Base-by-base conservation (phyloP, 2,329 filamentous ascomycete species). In the Fusarium haematococcum region DNA sequence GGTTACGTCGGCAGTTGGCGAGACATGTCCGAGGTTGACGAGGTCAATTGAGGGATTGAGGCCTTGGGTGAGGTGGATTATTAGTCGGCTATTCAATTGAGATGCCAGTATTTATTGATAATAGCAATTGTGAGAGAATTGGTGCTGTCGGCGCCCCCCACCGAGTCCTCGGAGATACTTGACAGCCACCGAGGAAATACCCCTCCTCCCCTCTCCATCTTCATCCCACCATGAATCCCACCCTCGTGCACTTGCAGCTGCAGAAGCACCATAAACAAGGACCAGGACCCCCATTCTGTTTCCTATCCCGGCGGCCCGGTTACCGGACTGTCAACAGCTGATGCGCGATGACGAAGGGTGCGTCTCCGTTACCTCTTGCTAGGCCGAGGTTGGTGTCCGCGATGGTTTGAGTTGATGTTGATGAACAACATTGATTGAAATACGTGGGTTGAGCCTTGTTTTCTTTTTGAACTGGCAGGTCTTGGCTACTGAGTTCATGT, bases 1-100 rank as follows among this genome's bases (percentile, higher is more conserved):
- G 56, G 50, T 64, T 65, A 54, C 37, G 59, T 68, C 71, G 68
- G 73, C 14, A 70, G 68, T 70, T 58, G 66, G 25, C 57, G 65
- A 75, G 48, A 64, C 59, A 67, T 66, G 57, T 57, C 71, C 71
- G 71, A 69, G 30, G 14, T 50, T 45, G 35, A 30, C 20, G 57
- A 27, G 18, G 18, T 27, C 16, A 32, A 50, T 52, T 45, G 16
- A 37, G n/a, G 23, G 18, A 18, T 25, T 61, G 41, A 14, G n/a
- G 6, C 8, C 6, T 33, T 50, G 27, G 2, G 18, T 33, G 5
- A 25, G 13, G 2, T 35, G n/a, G 3, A 32, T 32, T 13, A 14
- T 18, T 61, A 10, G 5, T 11, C 13, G 27, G 48, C 27, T 5
- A 14, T 54, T 37, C 8, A 16, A 37, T 37, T 52, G 27, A 20